These are phyloP conservation scores for Raffaelea ambrosiae DNA, from an alignment of 2,329 filamentous ascomycete species.

Conservation along the genomic window DNA sequence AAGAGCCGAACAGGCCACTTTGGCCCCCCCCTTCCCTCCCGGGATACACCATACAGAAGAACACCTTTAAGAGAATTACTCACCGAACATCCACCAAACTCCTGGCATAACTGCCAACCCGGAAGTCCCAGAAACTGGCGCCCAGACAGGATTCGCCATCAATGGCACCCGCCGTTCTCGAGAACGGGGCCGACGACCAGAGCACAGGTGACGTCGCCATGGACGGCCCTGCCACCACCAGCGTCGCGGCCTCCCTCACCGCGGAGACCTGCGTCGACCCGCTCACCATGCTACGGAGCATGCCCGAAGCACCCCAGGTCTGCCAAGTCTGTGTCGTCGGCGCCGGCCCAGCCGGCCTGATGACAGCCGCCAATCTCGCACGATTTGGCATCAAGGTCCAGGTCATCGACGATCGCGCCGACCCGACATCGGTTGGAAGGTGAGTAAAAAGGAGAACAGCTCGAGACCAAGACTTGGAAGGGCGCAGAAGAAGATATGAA, in stretches of 20 bases:
- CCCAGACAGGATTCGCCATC: not conserved
- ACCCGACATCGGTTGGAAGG: conserved; percentile 40
- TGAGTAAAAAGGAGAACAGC: conserved; percentile 16
- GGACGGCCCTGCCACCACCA: conserved; percentile 18
- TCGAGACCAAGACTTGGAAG: not conserved
- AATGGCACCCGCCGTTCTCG: conserved; percentile 29
- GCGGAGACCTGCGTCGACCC: conserved; percentile 30
- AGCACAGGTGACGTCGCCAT: conserved; percentile 18
- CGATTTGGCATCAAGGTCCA: conserved; percentile 49
- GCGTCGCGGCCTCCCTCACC: conserved; percentile 20
- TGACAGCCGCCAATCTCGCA: conserved; percentile 35
- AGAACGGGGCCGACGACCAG: conserved; percentile 24
- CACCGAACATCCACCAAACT: too few relatives aligned
- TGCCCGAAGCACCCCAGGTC: conserved; percentile 13
- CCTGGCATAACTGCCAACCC: too few relatives aligned
- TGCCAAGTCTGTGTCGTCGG: conserved; percentile 39
- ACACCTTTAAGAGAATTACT: too few relatives aligned
- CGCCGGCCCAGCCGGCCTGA: conserved; percentile 47
- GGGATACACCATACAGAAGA: too few relatives aligned
- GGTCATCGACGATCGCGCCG: conserved; percentile 49
- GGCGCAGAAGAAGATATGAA: not conserved
- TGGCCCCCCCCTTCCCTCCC: too few relatives aligned
- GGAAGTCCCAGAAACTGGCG: conserved; percentile 6
- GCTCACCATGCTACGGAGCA: conserved; percentile 37
- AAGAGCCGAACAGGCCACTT: too few relatives aligned